Evolutionary conservation across 2,329 filamentous ascomycete genomes (phyloP).

Genomic region (Scortechinia acanthostroma): DNA sequence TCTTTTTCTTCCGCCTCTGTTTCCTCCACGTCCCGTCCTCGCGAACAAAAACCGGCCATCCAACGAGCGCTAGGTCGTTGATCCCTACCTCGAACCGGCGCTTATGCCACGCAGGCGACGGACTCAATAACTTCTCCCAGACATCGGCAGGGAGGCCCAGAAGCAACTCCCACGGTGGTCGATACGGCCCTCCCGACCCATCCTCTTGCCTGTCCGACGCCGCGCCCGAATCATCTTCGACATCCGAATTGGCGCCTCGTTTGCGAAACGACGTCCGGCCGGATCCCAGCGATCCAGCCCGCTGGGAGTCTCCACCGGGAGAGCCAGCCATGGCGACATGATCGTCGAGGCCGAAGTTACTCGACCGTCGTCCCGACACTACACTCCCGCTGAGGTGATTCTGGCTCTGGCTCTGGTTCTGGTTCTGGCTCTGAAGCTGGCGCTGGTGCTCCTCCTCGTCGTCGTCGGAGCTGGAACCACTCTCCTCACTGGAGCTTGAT

Average conservation of each 20-base stretch:
- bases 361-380: not conserved
- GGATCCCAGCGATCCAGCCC: not conserved
- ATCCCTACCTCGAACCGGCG: slow-evolving; percentile 46
- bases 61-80: slow-evolving; percentile 47
- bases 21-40: slow-evolving; percentile 44
- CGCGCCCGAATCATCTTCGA: not conserved
- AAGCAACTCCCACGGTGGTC: slow-evolving; percentile 26
- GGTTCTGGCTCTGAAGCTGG: slow-evolving; percentile 4
- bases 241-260: not conserved
- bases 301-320: not conserved
- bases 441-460: slow-evolving; percentile 8
- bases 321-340: not conserved
- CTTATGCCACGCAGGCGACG: slow-evolving; percentile 42
- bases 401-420: slow-evolving; percentile 6
- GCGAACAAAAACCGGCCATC: slow-evolving; percentile 45
- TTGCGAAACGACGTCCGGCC: not conserved
- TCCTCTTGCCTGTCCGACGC: not conserved
- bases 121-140: slow-evolving; percentile 45
- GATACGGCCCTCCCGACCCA: not conserved
- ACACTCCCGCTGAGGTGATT: not conserved
- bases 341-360: not conserved
- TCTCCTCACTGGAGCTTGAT: not conserved
- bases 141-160: slow-evolving; percentile 38
- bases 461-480: slow-evolving; percentile 6
- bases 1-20: slow-evolving; percentile 26